Conservation (phyloP, 1,139 yeast species). For the Arxiozyma slooffiae region DNA sequence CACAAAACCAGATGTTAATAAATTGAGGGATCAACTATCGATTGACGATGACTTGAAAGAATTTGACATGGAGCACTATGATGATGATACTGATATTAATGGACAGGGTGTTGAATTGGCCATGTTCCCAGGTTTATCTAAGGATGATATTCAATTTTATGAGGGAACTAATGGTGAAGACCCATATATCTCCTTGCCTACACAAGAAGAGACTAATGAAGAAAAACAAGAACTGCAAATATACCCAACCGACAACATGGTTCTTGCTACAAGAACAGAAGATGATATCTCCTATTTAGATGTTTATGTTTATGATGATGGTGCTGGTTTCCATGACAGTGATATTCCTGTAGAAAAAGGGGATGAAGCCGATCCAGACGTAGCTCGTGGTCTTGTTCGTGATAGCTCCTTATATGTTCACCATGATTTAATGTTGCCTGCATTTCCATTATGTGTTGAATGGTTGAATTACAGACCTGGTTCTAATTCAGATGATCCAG, state of each 20-base stretch:
- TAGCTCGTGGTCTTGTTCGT: conserved; percentile 59
- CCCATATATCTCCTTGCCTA: conserved; percentile 68
- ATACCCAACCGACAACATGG: conserved; percentile 80
- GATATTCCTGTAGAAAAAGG: conserved; percentile 50
- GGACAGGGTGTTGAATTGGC: conserved; percentile 39
- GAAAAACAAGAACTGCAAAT: conserved; percentile 80
- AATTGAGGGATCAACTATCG: conserved; percentile 45
- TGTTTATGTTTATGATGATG: conserved; percentile 90
- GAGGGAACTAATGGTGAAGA: conserved; percentile 58
- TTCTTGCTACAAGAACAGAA: conserved; percentile 89
- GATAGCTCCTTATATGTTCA: conserved; percentile 79
- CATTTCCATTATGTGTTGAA: conserved; percentile 93
- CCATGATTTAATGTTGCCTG: conserved; percentile 93
- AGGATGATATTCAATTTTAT: conserved; percentile 42
- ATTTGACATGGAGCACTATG: conserved; percentile 78
- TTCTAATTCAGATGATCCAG: conserved; percentile 40
- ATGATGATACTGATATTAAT: conserved; percentile 41
- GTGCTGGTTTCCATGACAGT: conserved; percentile 68
- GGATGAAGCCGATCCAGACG: conserved; percentile 54
- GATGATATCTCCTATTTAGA: conserved; percentile 90
- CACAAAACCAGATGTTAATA: conserved; percentile 14
- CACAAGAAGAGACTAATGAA: conserved; percentile 49
- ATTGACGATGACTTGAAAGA: conserved; percentile 79
- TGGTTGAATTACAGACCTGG: conserved; percentile 77
- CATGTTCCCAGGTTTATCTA: conserved; percentile 64